Evolutionary conservation across 768 basidiomycete species (phyloP), one percentile per base, ranked within the genome.

Genomic region (Porphyrellus cyaneotinctus): DNA sequence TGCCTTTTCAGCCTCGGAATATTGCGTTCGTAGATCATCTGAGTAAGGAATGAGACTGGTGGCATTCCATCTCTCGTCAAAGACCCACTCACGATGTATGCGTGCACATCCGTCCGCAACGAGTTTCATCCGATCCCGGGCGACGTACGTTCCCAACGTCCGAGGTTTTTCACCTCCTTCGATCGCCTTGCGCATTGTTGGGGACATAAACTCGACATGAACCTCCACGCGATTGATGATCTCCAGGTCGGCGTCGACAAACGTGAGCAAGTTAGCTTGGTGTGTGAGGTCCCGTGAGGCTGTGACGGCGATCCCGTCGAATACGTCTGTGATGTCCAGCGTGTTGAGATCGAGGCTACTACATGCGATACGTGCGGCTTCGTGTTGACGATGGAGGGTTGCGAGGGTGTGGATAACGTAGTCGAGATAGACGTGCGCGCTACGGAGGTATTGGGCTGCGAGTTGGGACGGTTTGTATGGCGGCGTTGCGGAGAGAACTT

Each of bases 91-190:
- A 87, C 88, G 80, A 73, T 91, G 86, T 23, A 85, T 83, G 43
- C 78, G 76, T 15, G 72, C 63, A 70, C 88, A 91, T 4, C 78
- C 81, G 15, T 86, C 86, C 3, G 82, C 87, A 1, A 93, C 90
- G 64, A 87, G 80, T 60, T 75, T 78, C 90, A 93, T 93, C 72
- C 85, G 89, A 45, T 74, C 79, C 58, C 75, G 78, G 15, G 85
- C 85, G 23, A 93, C 88, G 67, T 91, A 93, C 64, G 89, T 88
- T 12, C 85, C 88, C 36, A 93, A 68, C 12, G 85, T 87, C 41
- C 90, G 75, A 14, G 78, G 78, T 49, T 74, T 78, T 51, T 83
- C 84, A 4, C 88, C 90, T 0, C 78, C 74, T 52, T 90, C 87
- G 39, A 90, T 87, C 3, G 85, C 82, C 58, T 77, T 83, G 32